phyloP scores from a whole-genome alignment of 495 filamentous ascomycete species.

The Tuber indicum region DNA sequence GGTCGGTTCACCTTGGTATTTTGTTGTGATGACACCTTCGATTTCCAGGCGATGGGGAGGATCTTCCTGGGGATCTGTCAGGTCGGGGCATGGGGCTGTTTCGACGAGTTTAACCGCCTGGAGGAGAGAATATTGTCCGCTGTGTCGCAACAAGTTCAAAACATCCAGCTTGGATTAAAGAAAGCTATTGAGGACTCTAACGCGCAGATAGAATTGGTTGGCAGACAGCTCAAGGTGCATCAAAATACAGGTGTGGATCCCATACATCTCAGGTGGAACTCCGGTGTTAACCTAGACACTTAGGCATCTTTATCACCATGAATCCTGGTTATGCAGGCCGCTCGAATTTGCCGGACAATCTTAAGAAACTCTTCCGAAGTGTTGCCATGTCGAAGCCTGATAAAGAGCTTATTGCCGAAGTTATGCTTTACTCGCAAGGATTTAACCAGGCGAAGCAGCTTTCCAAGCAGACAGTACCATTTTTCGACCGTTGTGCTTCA shows the following conservation, averaged over 20 bases:
- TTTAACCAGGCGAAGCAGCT: conserved; percentile 91
- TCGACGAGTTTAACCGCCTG: conserved; percentile 98
- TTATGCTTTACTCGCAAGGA: conserved; percentile 99
- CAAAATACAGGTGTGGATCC: conserved; percentile 55
- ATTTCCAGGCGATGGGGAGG: conserved; percentile 98
- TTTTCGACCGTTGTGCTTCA: conserved; percentile 83
- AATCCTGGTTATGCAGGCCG: conserved; percentile 97
- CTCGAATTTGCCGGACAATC: conserved; percentile 94
- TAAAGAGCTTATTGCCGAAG: conserved; percentile 98
- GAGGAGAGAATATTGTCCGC: conserved; percentile 96
- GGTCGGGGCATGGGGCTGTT: conserved; percentile 98
- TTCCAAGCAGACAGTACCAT: conserved; percentile 90
- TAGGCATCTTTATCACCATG: conserved; percentile 98
- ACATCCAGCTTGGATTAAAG: conserved; percentile 91
- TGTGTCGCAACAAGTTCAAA: conserved; percentile 97
- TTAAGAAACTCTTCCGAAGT: conserved; percentile 98
- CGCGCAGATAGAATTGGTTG: conserved; percentile 85
- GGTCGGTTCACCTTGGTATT: conserved; percentile 97
- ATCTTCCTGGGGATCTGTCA: conserved; percentile 99
- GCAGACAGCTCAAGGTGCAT: conserved; percentile 79
- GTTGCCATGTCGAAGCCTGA: conserved; percentile 99
- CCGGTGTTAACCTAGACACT: background rate
- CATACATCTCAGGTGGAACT: background rate
- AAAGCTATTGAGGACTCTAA: conserved; percentile 69
- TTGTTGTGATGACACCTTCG: conserved; percentile 98